Base-by-base conservation (phyloP, 2,329 filamentous ascomycete genomes). In the Fonsecaea monophora region DNA sequence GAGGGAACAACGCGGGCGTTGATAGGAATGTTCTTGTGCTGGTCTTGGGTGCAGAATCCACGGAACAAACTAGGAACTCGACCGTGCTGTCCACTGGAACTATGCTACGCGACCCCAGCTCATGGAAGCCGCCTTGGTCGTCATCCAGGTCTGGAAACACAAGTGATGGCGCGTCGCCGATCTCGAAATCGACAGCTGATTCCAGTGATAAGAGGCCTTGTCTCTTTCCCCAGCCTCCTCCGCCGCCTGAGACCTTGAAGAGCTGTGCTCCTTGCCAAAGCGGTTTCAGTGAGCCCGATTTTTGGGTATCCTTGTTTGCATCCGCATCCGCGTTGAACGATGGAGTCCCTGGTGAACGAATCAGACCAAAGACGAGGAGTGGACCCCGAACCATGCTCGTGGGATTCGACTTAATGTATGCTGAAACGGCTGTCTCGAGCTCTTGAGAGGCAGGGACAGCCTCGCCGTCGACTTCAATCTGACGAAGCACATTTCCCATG, bases 211-310 rank as follows among this genome's bases (percentile, higher is more conserved):
- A 64, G 9, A 74, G 65, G 13, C 72, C 72, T 53, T 68, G 59
- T 59, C 70, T 72, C 50, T 72, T 68, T 7, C 72, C 72, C 72
- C 72, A 74, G 21, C 72, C 72, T 32, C 70, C 72, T 15, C 72
- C 72, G 35, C 72, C 72, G 18, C 72, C 70, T 4, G 72, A 73
- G 12, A 74, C 72, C 61, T 66, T 64, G 60, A 69, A 67, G 7
- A 73, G 59, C 45, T 64, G 65, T 55, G 56, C 68, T 25, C 65
- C 64, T 37, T 57, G 62, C 42, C 53, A 60, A 42, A 69, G 34
- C 38, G n/a, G 53, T 35, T 37, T 54, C 21, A 54, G 18, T 34
- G 62, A 8, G 32, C 34, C 53, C 12, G 37, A n/a, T 45, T 40
- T 13, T 13, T 15, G 18, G 15, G 13, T 58, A 3, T 54, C 57